Conservation (phyloP, 2,329 filamentous ascomycete species). For the Ophiocordyceps sinensis region DNA sequence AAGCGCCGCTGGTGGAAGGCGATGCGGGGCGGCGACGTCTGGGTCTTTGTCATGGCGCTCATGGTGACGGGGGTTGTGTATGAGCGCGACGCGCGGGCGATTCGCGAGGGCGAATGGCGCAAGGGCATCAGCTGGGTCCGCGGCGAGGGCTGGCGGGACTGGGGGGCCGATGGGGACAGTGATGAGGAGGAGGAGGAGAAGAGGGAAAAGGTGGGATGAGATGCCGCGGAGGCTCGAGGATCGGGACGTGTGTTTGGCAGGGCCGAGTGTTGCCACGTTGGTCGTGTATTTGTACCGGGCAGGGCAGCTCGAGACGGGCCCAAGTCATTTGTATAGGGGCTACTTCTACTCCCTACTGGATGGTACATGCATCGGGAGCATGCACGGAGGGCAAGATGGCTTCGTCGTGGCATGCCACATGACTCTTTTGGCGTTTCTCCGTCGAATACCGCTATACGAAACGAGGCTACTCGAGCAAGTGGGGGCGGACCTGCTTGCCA, state of each 20-base stretch:
- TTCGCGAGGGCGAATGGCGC: constrained; percentile 51
- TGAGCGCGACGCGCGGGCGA: constrained; percentile 52
- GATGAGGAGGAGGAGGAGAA: constrained; percentile 14
- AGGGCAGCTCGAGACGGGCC: too few species aligned
- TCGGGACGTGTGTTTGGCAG: neutral
- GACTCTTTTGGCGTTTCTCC: too few species aligned
- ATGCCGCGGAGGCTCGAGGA: neutral
- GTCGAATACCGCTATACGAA: too few species aligned
- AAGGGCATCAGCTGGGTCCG: constrained; percentile 61
- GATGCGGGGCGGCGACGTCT: constrained; percentile 68
- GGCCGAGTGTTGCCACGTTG: neutral
- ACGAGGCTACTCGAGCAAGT: constrained; percentile 4
- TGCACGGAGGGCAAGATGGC: too few species aligned
- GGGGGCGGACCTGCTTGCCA: constrained; percentile 13
- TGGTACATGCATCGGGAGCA: too few species aligned
- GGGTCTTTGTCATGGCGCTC: constrained; percentile 67
- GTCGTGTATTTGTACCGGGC: too few species aligned
- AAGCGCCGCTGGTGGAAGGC: constrained; percentile 83
- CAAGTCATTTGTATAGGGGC: too few species aligned
- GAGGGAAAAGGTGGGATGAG: neutral
- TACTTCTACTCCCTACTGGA: too few species aligned
- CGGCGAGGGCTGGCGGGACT: constrained; percentile 64
- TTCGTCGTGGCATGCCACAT: too few species aligned
- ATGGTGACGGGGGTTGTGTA: constrained; percentile 67
- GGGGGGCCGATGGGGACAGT: constrained; percentile 37